Base-by-base conservation (phyloP, 495 filamentous ascomycete genomes). In the Daldinia caldariorum region DNA sequence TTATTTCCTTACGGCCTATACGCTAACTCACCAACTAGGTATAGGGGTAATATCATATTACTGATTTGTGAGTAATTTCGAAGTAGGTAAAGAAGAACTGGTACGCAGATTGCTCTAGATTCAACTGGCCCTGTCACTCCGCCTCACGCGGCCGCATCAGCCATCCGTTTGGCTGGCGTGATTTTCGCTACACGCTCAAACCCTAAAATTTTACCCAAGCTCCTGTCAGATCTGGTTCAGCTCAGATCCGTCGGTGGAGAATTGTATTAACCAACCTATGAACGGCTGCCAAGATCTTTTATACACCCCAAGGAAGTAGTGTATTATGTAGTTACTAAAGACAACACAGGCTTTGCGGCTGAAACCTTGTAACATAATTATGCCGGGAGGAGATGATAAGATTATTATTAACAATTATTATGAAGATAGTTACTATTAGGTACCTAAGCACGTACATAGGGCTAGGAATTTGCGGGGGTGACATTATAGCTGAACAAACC, bases 201-300 rank as follows among this genome's bases (percentile, higher is more conserved):
- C 45, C 54, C 29, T 58, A 57, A 56, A 56, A 41, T 31, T 39
- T 32, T n/a, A 45, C 32, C 39, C 34, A 57, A 12, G 50, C 57
- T 18, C 26, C 29, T 55, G 14, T 55, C 20, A 70, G 67, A 61
- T 70, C 61, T 65, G 43, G 35, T 54, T 73, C 73, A 10, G 29
- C 38, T 43, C 39, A 47, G 43, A 63, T 68, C 53, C 60, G 50
- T 49, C 22, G 29, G 59, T 63, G 67, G 70, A 31, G 39, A 58
- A 67, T 58, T 68, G 31, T 18, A 63, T 58, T 67, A 51, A 60
- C 55, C 54, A 50, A 57, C 58, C 38, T 53, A 47, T 54, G 37
- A 39, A 43, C 13, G 31, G 35, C 58, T 26, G 61, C 56, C 60
- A 60, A 66, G 29, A 39, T 35, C 1, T 55, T 59, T 22, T 26